Base-by-base conservation (phyloP, 352 stramenopile species). In the Globisporangium megalacanthum region DNA sequence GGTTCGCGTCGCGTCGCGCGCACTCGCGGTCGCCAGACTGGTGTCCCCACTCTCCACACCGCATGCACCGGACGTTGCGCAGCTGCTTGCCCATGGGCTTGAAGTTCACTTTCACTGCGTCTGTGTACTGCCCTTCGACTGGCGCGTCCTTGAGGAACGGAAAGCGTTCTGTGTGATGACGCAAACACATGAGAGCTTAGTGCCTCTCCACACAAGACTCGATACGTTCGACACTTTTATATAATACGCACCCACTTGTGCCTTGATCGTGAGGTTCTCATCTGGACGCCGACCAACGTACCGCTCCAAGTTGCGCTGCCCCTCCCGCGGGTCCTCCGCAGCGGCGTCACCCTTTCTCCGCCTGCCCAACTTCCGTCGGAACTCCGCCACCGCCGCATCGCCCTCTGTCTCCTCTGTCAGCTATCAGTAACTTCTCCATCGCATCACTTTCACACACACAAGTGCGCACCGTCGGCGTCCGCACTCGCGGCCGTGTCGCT, bases 121-220 rank as follows among this genome's bases (percentile, higher is more conserved):
- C 68, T 3, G 88, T 88, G 68, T 92, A 95, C 35, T 79, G 78
- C 45, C 87, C 84, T 57, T 95, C 83, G 17, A 96, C 88, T 4
- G 88, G 88, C 15, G 88, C 88, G 58, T 94, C 78, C 59, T 95
- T 94, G 6, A 96, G 69, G n/a, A 95, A 85, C 22, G 88, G 86
- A 33, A 96, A 96, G 13, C 88, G 83, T 61, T 95, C 83, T 68
- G 36, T 44, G 25, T 29, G 25, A 29, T 29, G 25, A 56, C 25
- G 8, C 13, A 33, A 3, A 37, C 8, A 25, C 3, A 15, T 3
- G 22, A 13, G 0, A 31, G 25, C 11, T 31, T 2, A 10, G 10
- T 39, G 0, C 49, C 9, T 25, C 19, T 29, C 39, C 29, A 17
- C 6, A 10, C 7, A 11, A 17, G 8, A 3, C 8, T 22, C 39